These are phyloP conservation scores for Lentinula detonsa DNA, from an alignment of 768 basidiomycete species.

Conservation along the genomic window DNA sequence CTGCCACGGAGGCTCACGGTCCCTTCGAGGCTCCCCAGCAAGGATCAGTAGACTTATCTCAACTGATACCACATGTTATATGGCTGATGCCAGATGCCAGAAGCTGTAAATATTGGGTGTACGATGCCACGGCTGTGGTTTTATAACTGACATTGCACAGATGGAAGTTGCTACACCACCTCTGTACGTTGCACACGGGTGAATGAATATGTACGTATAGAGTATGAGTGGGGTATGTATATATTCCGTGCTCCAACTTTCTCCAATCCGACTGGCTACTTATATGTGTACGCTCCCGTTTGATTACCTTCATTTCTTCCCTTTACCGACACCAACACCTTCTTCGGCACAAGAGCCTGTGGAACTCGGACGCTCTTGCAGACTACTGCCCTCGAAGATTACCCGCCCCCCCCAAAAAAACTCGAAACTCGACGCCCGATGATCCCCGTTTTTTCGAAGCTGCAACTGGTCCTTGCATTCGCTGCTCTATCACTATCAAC, in stretches of 20 bases:
- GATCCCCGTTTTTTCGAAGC: not conserved
- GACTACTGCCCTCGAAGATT: no score
- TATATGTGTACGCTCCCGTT: no score
- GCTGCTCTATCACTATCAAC: not conserved
- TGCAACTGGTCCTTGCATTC: not conserved
- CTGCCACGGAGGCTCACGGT: no score
- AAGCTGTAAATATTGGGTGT: not conserved
- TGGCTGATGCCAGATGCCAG: not conserved
- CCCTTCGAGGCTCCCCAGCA: no score
- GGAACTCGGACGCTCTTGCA: no score
- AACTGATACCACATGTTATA: not conserved
- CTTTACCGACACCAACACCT: no score
- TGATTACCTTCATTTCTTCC: no score
- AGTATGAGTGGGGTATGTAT: not conserved
- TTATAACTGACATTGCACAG: not conserved
- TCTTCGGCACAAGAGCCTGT: no score
- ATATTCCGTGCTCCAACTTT: not conserved
- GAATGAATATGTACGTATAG: not conserved
- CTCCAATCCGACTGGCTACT: no score
- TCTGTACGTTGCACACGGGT: not conserved
- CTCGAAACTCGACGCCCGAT: no score
- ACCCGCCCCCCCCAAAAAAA: no score
- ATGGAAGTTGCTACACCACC: not conserved
- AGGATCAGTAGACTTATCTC: no score
- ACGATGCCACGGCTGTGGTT: not conserved